Base-by-base conservation (phyloP, 148 eudicot species). In the Rhododendron henanense region DNA sequence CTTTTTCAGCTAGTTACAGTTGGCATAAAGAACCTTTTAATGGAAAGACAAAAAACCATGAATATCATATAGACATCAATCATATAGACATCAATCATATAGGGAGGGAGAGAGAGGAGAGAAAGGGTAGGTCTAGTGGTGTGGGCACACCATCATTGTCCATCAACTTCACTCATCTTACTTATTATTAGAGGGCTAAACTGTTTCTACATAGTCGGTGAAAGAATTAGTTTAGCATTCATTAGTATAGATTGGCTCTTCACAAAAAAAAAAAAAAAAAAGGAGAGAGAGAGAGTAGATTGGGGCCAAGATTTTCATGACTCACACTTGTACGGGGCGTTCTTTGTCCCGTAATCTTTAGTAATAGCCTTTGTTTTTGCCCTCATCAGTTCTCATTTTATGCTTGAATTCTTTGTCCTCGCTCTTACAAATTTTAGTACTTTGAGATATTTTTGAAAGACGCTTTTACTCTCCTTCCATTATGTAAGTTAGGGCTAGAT, bases 101-200 rank as follows among this genome's bases (percentile, higher is more conserved):
- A 41, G n/a, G 9, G 10, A 39, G 48, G 10, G 35, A 33, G 48
- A 35, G 78, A 71, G 33, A 25, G 10, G 31, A 28, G 78, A 33
- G 76, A 71, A 44, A 47, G 51, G 50, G 18, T 39, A 76, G 79
- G 47, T 73, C 44, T 76, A 41, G 23, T 76, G 10, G 25, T 2
- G 48, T 76, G 50, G 79, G 50, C 48, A 76, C 44, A 76, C 14
- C 79, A 74, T 74, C 44, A 74, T 74, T 74, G 44, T 74, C 78
- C 78, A 35, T 15, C 78, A 35, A 76, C 48, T 76, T 76, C 79
- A 76, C 48, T 37, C 50, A 39, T 76, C 78, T 8, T 16, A 76
- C 48, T 19, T 76, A 76, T 8, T 48, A 48, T 48, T 8, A 76
- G 48, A 41, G 78, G 2, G 69, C 31, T 63, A 19, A 63, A 23